These are phyloP conservation scores for Malassezia pachydermatis DNA, from an alignment of 1,284 basidiomycete genomes.

Conservation along the genomic window DNA sequence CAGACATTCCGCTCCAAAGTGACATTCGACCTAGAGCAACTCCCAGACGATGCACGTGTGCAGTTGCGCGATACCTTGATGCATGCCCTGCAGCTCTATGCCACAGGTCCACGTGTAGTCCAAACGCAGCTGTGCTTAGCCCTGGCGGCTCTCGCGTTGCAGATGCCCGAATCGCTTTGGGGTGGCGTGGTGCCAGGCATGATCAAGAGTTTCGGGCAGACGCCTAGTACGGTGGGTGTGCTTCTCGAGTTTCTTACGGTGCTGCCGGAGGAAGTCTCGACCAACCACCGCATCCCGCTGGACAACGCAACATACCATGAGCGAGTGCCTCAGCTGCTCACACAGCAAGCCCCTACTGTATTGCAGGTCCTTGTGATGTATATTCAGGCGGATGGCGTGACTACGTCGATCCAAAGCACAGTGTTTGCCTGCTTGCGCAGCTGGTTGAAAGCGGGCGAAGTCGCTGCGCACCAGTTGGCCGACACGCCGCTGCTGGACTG, in stretches of 20 bases:
- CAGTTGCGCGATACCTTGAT: conserved; percentile 78
- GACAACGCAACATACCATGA: conserved; percentile 62
- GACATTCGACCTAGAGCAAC: conserved; percentile 85
- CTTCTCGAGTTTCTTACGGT: conserved; percentile 82
- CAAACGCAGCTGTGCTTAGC: conserved; percentile 82
- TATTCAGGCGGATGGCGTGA: conserved; percentile 77
- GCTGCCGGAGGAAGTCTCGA: conserved; percentile 77
- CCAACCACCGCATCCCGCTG: conserved; percentile 77
- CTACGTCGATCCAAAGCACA: conserved; percentile 66
- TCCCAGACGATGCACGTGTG: conserved; percentile 63
- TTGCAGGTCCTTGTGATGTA: conserved; percentile 77
- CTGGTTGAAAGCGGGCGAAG: conserved; percentile 82
- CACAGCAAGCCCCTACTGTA: conserved; percentile 61
- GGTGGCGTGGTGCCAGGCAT: conserved; percentile 66
- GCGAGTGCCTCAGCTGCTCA: conserved; percentile 31
- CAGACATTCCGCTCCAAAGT: conserved; percentile 96
- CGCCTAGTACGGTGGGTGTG: conserved; percentile 69
- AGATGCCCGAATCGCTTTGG: conserved; percentile 69
- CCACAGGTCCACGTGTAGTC: conserved; percentile 72
- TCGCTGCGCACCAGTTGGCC: conserved; percentile 59
- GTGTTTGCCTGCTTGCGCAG: conserved; percentile 76
- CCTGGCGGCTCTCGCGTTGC: conserved; percentile 78
- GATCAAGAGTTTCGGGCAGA: conserved; percentile 74
- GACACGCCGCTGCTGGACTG: conserved; percentile 72
- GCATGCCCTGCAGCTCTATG: conserved; percentile 58